Conservation (phyloP, 2,329 filamentous ascomycete genomes). For the Ceratocystis diversiconidia region DNA sequence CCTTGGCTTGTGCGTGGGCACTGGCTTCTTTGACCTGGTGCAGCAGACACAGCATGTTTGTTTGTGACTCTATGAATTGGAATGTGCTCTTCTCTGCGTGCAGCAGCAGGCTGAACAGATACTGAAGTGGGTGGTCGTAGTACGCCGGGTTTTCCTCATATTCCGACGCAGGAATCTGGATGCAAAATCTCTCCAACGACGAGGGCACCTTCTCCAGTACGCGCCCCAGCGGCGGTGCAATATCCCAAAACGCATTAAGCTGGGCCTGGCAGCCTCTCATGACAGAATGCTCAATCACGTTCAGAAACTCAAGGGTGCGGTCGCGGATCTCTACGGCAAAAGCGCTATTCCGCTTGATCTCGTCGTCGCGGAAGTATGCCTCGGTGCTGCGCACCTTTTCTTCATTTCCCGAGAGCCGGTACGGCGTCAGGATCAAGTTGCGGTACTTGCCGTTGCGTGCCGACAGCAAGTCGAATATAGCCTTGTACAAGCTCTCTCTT, state of each 20-base stretch:
- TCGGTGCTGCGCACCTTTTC: conserved; percentile 69
- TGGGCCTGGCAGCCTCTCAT: conserved; percentile 80
- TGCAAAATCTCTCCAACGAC: conserved; percentile 44
- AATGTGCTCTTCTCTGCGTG: conserved; percentile 89
- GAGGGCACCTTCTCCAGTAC: conserved; percentile 68
- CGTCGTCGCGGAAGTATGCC: conserved; percentile 71
- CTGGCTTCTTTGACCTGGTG: conserved; percentile 80
- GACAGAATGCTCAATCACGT: conserved; percentile 71
- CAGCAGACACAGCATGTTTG: conserved; percentile 73
- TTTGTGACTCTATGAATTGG: conserved; percentile 93
- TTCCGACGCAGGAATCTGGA: conserved; percentile 67
- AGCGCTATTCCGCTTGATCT: conserved; percentile 52
- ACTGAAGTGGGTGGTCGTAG: conserved; percentile 68
- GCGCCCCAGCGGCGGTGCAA: conserved; percentile 66
- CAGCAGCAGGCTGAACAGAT: conserved; percentile 69
- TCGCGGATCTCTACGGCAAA: conserved; percentile 59
- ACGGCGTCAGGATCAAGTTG: conserved; percentile 69
- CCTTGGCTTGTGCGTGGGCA: conserved; percentile 51
- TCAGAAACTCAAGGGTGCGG: conserved; percentile 62
- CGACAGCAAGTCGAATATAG: conserved; percentile 69
- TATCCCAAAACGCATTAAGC: conserved; percentile 93
- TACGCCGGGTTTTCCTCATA: conserved; percentile 78
- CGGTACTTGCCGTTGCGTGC: conserved; percentile 80
- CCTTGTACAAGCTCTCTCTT: conserved; percentile 72
- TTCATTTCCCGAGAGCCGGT: conserved; percentile 56